A percentile compares a stretch with the other conserved stretches of the same genome.
Evolutionary conservation across 139 green algal genomes (phyloP).

Genomic region (Haematococcus sp.): DNA sequence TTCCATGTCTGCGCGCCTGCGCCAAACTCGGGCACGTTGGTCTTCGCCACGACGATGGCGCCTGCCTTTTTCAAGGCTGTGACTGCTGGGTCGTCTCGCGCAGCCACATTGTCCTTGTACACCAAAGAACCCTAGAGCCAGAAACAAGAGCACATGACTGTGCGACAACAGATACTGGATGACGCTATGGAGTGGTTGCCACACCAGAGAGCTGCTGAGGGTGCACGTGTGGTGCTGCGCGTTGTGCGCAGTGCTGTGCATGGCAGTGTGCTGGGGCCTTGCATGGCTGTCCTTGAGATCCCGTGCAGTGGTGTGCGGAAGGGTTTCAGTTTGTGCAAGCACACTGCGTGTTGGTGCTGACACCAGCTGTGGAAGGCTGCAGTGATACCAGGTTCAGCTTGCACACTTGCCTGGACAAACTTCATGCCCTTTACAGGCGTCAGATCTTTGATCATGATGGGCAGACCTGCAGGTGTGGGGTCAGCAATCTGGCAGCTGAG

Average conservation of each 20-base stretch:
- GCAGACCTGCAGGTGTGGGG: slow-evolving; percentile 27
- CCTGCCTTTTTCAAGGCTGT: slow-evolving; percentile 33
- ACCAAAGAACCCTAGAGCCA: slow-evolving; percentile 40
- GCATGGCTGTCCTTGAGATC: background rate
- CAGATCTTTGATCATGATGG: slow-evolving; percentile 45
- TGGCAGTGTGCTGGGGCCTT: background rate
- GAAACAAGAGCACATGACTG: background rate
- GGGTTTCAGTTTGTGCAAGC: too few species aligned
- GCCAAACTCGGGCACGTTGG: slow-evolving; percentile 52
- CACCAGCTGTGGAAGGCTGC: too few species aligned
- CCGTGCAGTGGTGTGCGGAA: background rate
- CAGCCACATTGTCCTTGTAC: slow-evolving; percentile 33
- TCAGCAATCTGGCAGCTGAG: too few species aligned
- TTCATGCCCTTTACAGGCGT: slow-evolving; percentile 37
- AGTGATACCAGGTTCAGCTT: background rate
- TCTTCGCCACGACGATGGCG: slow-evolving; percentile 44
- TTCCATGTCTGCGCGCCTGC: slow-evolving; percentile 54
- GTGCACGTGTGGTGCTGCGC: too few species aligned
- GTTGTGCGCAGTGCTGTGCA: too few species aligned
- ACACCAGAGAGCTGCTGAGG: too few species aligned
- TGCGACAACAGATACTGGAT: too few species aligned
- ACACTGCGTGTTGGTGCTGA: too few species aligned
- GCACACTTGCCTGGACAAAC: slow-evolving; percentile 24
- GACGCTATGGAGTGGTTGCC: too few species aligned
- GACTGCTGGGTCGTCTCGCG: slow-evolving; percentile 38